Evolutionary conservation across 2,329 filamentous ascomycete genomes (phyloP).

Genomic region (Neonectria hederae): DNA sequence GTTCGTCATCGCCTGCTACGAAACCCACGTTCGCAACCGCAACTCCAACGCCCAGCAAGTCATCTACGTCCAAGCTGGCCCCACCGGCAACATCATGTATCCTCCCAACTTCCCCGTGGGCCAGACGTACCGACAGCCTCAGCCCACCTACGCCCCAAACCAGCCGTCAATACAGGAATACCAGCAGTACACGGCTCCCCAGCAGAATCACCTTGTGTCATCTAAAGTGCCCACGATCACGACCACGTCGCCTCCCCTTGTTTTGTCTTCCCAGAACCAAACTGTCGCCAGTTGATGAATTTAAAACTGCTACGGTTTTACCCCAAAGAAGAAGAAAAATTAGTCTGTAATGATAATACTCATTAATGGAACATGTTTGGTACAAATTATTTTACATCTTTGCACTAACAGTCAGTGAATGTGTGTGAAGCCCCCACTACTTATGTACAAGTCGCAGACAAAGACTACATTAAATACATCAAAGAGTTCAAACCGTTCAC

Average conservation of each 20-base stretch:
- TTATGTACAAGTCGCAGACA: no score
- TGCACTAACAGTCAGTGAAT: neutral
- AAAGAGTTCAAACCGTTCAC: neutral
- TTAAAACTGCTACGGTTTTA: neutral
- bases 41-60: constrained; percentile 3
- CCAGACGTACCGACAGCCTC: constrained; percentile 12
- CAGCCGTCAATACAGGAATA: neutral
- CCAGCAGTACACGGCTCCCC: neutral
- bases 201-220: neutral
- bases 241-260: neutral
- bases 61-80: constrained; percentile 24
- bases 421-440: no score
- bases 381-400: neutral
- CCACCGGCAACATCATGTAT: neutral
- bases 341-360: neutral
- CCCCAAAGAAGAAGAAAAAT: neutral
- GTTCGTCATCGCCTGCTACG: constrained; percentile 38
- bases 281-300: neutral
- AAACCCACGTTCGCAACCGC: constrained; percentile 33
- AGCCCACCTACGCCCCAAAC: neutral
- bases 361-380: neutral
- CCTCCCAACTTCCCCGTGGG: constrained; percentile 10
- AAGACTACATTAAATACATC: neutral
- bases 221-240: neutral
- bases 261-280: constrained; percentile 4